Percentiles rank a stretch among this genome's conserved stretches.
These are phyloP conservation scores for Teratosphaeria destructans DNA, from an alignment of 2,329 filamentous ascomycete species.

Conservation along the genomic window DNA sequence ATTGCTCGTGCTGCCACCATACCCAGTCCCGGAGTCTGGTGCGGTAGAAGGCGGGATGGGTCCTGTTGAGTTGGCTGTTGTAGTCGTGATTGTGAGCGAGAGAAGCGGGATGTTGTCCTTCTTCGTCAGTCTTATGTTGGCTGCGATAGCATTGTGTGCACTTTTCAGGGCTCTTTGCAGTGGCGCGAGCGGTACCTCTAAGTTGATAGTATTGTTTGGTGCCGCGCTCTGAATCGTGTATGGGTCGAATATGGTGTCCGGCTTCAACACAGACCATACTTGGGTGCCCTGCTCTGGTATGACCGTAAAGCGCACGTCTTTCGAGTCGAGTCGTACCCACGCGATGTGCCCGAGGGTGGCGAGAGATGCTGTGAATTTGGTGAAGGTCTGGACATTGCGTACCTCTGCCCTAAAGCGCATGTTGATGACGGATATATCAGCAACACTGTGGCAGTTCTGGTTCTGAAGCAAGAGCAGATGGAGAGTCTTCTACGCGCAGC, in stretches of 20 bases:
- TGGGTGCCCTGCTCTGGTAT: slow-evolving; percentile 91
- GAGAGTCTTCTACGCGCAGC: background rate
- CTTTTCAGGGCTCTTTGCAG: slow-evolving; percentile 88
- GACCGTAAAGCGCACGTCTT: slow-evolving; percentile 84
- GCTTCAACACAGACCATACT: slow-evolving; percentile 55
- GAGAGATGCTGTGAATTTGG: slow-evolving; percentile 51
- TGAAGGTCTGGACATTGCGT: slow-evolving; percentile 28
- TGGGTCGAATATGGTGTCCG: slow-evolving; percentile 73
- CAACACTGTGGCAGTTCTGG: background rate
- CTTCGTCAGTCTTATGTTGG: slow-evolving; percentile 82
- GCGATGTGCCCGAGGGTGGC: slow-evolving; percentile 67
- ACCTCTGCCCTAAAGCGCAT: slow-evolving; percentile 23
- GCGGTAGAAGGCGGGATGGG: slow-evolving; percentile 26
- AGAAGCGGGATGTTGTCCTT: slow-evolving; percentile 80
- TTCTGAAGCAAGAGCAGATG: background rate
- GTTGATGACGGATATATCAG: slow-evolving; percentile 25
- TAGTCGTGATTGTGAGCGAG: slow-evolving; percentile 79
- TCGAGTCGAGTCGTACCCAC: slow-evolving; percentile 81
- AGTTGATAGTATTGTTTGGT: slow-evolving; percentile 78
- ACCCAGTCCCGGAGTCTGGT: slow-evolving; percentile 11
- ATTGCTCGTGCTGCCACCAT: slow-evolving; percentile 22
- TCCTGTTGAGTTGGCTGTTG: slow-evolving; percentile 43
- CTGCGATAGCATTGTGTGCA: slow-evolving; percentile 68
- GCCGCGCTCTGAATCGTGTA: slow-evolving; percentile 82
- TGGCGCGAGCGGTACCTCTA: slow-evolving; percentile 81